phyloP scores from a whole-genome alignment of 345 rosid genomes.

The Syzygium grande region DNA sequence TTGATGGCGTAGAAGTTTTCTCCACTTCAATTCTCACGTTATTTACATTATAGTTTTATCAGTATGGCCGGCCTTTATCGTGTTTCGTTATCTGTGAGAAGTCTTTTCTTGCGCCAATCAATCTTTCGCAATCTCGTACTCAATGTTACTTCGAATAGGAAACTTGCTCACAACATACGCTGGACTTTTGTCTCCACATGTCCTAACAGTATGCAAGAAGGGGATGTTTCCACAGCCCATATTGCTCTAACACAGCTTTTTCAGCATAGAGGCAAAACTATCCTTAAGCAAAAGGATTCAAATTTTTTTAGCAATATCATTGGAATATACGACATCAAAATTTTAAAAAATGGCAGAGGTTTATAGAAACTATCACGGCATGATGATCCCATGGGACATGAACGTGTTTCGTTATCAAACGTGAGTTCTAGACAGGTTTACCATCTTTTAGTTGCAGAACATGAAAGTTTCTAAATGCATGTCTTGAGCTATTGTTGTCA shows the following conservation, averaged over 20 bases:
- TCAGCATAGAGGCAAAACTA: background rate
- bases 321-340: no score
- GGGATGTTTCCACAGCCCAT: background rate
- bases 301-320: no score
- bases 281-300: background rate
- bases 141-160: background rate
- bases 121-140: background rate
- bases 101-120: background rate
- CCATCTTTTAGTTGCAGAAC: background rate
- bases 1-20: background rate
- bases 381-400: no score
- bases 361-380: no score
- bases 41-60: background rate
- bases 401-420: background rate
- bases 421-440: background rate
- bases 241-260: background rate
- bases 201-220: background rate
- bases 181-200: background rate
- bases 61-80: background rate
- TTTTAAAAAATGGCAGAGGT: no score
- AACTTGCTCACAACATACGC: background rate
- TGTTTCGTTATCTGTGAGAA: background rate
- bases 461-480: background rate
- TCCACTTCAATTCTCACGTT: background rate
- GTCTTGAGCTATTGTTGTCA: background rate